phyloP scores from a whole-genome alignment of 345 rosid species.

The Eucalyptus virginea region DNA sequence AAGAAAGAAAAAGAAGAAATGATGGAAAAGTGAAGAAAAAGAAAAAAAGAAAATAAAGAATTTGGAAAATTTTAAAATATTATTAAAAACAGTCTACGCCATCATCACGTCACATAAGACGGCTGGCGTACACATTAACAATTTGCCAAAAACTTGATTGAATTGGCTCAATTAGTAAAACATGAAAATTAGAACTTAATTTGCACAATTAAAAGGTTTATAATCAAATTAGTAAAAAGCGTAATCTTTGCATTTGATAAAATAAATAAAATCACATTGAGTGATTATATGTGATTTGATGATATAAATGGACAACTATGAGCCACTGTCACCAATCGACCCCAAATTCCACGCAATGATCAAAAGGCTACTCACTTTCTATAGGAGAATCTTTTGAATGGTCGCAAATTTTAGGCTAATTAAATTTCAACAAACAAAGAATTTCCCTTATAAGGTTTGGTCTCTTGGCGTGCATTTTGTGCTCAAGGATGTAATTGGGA shows the following conservation, averaged over 20 bases:
- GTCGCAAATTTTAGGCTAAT: not conserved
- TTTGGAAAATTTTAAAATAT: too few relatives aligned
- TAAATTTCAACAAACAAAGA: not conserved
- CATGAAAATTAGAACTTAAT: fast-evolving
- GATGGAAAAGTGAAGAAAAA: not conserved
- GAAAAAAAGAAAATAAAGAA: too few relatives aligned
- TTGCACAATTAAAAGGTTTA: too few relatives aligned
- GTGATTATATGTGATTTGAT: not conserved
- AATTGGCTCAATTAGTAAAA: not conserved
- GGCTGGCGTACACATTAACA: fast-evolving
- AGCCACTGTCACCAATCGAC: too few relatives aligned
- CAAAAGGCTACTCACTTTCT: not conserved
- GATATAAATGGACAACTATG: too few relatives aligned
- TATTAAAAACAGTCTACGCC: fast-evolving
- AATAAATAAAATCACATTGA: too few relatives aligned
- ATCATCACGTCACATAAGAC: fast-evolving
- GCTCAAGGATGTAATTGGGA: not conserved
- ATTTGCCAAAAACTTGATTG: too few relatives aligned
- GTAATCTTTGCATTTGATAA: not conserved
- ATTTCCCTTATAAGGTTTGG: not conserved
- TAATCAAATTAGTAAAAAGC: fast-evolving
- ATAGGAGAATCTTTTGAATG: not conserved
- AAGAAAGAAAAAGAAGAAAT: too few relatives aligned
- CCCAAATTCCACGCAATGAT: not conserved
- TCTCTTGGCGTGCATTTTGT: not conserved